These are phyloP conservation scores for Corylus heterophylla DNA, from an alignment of 306 rosid species.

Conservation along the genomic window DNA sequence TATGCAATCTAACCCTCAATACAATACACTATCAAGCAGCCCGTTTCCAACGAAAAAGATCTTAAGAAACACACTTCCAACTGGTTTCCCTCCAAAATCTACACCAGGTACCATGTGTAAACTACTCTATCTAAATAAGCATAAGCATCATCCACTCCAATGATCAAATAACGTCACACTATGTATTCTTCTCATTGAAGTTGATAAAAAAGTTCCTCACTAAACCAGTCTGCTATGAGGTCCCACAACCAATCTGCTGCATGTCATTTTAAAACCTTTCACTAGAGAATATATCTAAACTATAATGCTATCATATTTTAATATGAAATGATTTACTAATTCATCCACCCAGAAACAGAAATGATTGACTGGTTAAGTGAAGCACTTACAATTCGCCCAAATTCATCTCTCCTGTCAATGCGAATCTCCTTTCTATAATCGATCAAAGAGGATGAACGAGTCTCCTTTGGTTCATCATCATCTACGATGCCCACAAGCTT, in stretches of 20 bases:
- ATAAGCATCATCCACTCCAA: background rate
- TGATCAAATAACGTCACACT: background rate
- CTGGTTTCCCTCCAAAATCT: background rate
- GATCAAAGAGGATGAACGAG: slow-evolving; percentile 47
- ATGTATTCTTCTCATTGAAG: background rate
- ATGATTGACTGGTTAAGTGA: background rate
- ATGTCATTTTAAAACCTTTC: background rate
- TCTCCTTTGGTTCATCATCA: slow-evolving; percentile 62
- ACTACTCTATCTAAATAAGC: background rate
- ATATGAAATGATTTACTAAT: too few relatives aligned
- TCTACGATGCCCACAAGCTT: slow-evolving; percentile 83
- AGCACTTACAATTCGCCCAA: slow-evolving; percentile 86
- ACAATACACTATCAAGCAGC: background rate
- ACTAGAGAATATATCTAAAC: background rate
- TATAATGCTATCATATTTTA: background rate
- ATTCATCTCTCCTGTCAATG: slow-evolving; percentile 93
- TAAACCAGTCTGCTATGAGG: background rate
- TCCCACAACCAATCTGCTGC: background rate
- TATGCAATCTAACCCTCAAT: background rate
- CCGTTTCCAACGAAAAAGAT: background rate
- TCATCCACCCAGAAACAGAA: background rate
- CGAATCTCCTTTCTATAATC: slow-evolving; percentile 72
- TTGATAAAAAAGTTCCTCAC: background rate
- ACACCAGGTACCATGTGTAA: background rate
- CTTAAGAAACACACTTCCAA: background rate